These are phyloP conservation scores for Cercospora nicotianae DNA, from an alignment of 2,329 filamentous ascomycete species.

Conservation along the genomic window DNA sequence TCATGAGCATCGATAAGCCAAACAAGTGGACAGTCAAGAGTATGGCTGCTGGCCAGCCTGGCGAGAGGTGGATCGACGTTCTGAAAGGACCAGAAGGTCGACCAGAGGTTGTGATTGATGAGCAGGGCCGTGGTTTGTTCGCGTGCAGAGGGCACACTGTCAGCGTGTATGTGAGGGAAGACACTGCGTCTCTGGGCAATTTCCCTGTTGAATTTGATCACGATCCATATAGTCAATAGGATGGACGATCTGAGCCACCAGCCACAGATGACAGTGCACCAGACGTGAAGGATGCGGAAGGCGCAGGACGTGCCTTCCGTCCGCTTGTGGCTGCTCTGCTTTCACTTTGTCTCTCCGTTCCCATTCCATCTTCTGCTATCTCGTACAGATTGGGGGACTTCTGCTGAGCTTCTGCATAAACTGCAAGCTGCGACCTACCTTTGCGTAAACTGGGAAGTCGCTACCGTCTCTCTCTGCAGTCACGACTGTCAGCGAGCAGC, in stretches of 20 bases:
- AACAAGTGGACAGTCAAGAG: conserved; percentile 44
- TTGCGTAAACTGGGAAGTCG: neutral
- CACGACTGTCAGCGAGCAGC: neutral
- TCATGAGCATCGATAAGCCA: conserved; percentile 36
- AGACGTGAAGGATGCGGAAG: neutral
- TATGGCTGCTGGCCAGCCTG: conserved; percentile 63
- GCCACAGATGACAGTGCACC: neutral
- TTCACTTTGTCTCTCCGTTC: neutral
- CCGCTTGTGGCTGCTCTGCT: neutral
- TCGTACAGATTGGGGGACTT: too few species aligned
- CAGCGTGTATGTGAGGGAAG: conserved; percentile 61
- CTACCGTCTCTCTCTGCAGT: neutral
- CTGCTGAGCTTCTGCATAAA: too few species aligned
- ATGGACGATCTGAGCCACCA: neutral
- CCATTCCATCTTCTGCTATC: too few species aligned
- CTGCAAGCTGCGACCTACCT: neutral
- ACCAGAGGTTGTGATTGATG: conserved; percentile 59
- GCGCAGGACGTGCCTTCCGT: neutral
- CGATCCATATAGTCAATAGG: conserved; percentile 22
- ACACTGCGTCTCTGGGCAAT: conserved; percentile 53
- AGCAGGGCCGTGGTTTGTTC: conserved; percentile 61
- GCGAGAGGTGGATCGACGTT: conserved; percentile 65
- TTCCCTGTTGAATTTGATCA: conserved; percentile 37
- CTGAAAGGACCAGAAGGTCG: conserved; percentile 53
- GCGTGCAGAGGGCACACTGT: conserved; percentile 56